phyloP scores from a whole-genome alignment of 305 asterid species.

The Solanum hybrid region DNA sequence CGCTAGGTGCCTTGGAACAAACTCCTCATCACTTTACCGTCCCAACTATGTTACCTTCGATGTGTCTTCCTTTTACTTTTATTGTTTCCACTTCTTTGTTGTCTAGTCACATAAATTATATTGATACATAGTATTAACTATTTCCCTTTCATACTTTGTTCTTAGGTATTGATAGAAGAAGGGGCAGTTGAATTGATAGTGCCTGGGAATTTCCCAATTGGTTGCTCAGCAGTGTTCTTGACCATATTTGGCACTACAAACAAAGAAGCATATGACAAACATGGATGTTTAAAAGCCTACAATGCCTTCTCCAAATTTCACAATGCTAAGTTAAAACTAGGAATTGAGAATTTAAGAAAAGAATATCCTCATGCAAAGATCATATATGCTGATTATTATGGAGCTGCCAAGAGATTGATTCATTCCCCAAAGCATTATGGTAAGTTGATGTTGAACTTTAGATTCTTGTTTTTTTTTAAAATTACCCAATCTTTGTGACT shows the following conservation, averaged over 20 bases:
- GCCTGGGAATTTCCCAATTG: slow-evolving; percentile 74
- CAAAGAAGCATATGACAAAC: slow-evolving; percentile 39
- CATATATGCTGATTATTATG: slow-evolving; percentile 66
- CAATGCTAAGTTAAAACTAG: slow-evolving; percentile 43
- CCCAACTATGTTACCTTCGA: background rate
- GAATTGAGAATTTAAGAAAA: slow-evolving; percentile 31
- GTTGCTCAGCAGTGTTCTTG: slow-evolving; percentile 60
- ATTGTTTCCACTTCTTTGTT: background rate
- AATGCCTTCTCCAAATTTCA: slow-evolving; percentile 58
- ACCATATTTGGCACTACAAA: slow-evolving; percentile 42
- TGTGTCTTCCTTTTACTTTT: background rate
- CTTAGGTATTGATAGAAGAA: slow-evolving; percentile 50
- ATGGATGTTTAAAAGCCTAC: slow-evolving; percentile 53
- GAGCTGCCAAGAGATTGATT: slow-evolving; percentile 42
- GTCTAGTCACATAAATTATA: background rate
- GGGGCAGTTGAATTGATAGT: slow-evolving; percentile 61
- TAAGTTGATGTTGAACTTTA: slow-evolving; percentile 2
- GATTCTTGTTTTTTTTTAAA: background rate
- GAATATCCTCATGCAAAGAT: slow-evolving; percentile 50
- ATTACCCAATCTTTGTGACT: background rate
- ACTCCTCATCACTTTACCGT: background rate
- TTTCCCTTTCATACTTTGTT: background rate
- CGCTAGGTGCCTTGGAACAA: no score
- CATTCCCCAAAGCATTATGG: slow-evolving; percentile 55
- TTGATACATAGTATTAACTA: background rate